Conservation (phyloP, 805 yeast genomes). For the Hanseniaspora taiwanica region DNA sequence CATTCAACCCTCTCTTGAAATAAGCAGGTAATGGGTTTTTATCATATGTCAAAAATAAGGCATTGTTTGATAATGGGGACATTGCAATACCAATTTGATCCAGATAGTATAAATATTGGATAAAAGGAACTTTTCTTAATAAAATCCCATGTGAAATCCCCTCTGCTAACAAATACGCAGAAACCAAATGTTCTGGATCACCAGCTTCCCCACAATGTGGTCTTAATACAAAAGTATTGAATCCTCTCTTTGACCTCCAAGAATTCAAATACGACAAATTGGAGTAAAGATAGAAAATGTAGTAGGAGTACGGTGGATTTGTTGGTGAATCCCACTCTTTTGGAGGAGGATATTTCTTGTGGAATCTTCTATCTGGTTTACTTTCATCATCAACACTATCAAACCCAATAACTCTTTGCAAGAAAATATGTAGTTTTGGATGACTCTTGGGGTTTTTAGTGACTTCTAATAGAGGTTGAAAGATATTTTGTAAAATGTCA, state of each 20-base stretch:
- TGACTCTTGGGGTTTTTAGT: constrained; percentile 70
- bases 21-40: constrained; percentile 90
- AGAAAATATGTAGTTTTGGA: constrained; percentile 81
- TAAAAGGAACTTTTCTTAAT: constrained; percentile 84
- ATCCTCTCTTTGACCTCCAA: constrained; percentile 63
- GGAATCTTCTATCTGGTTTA: constrained; percentile 72
- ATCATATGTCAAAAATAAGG: constrained; percentile 87
- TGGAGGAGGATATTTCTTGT: constrained; percentile 77
- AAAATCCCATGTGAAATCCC: constrained; percentile 93
- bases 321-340: constrained; percentile 59
- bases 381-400: constrained; percentile 98
- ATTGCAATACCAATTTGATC: constrained; percentile 96
- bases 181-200: constrained; percentile 90
- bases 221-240: constrained; percentile 83
- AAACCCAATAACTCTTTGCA: constrained; percentile 92
- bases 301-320: constrained; percentile 97
- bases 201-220: constrained; percentile 99
- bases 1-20: constrained; percentile 88
- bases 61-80: constrained; percentile 97
- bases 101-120: constrained; percentile 83
- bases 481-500: constrained; percentile 65
- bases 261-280: constrained; percentile 77
- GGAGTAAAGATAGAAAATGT: constrained; percentile 77
- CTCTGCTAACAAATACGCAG: constrained; percentile 80
- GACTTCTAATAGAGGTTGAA: constrained; percentile 83